Conservation (phyloP, 139 green algal genomes). For the Yamagishiella unicocca region DNA sequence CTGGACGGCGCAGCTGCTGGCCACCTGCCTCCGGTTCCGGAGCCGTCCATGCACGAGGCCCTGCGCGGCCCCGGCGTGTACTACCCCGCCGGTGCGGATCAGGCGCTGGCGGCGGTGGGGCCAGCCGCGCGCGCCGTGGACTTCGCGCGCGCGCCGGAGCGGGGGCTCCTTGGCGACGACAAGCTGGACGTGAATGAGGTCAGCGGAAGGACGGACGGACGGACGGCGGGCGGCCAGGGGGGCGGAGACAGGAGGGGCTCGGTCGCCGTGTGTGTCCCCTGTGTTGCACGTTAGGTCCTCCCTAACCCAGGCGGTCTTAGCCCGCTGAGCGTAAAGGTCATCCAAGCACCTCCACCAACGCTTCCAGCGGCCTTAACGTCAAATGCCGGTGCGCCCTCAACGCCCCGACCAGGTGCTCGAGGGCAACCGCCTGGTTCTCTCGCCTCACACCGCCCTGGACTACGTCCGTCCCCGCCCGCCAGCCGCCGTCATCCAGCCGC, state of each 20-base stretch:
- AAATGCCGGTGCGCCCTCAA: neutral
- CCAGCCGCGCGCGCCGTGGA: slow-evolving; percentile 4
- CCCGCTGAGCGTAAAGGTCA: no score
- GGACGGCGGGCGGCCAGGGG: no score
- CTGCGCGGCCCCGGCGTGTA: slow-evolving; percentile 26
- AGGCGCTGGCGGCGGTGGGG: slow-evolving; percentile 8
- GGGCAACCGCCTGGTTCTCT: slow-evolving; percentile 43
- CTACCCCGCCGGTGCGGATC: neutral
- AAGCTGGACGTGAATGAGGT: neutral
- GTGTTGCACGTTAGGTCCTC: no score
- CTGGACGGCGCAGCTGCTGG: neutral
- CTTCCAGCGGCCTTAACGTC: no score
- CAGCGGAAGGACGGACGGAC: no score
- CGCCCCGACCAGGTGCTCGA: slow-evolving; percentile 11
- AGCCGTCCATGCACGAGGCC: slow-evolving; percentile 1
- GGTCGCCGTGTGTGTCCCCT: no score
- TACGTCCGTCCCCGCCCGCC: neutral
- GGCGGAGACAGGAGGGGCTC: no score
- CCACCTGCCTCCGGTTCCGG: slow-evolving; percentile 10
- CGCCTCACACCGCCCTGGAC: slow-evolving; percentile 21
- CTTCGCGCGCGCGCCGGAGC: neutral
- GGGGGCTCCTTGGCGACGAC: neutral
- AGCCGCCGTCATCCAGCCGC: slow-evolving; percentile 14
- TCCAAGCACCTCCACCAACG: no score
- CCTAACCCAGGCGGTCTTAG: no score